These are phyloP conservation scores for Tetrahymena malaccensis DNA, from an alignment of 73 alveolate species.

Conservation along the genomic window DNA sequence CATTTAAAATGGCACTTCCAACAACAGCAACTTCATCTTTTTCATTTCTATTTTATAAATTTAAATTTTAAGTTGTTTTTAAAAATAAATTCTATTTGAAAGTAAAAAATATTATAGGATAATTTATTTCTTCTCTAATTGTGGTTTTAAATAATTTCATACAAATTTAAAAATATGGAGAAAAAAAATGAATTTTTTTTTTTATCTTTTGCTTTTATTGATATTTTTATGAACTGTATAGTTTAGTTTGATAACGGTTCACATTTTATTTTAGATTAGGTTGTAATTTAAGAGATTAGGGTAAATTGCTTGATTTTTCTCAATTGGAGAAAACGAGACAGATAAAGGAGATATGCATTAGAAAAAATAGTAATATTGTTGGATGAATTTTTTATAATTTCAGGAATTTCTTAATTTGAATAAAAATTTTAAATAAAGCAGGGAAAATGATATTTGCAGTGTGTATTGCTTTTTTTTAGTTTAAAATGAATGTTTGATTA, in stretches of 20 bases:
- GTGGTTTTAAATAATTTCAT: not conserved
- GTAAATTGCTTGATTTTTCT: not conserved
- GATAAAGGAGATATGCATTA: not conserved
- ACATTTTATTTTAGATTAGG: not conserved
- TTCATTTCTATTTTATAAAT: not conserved
- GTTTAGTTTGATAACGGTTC: too few relatives aligned
- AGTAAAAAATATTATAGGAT: not conserved
- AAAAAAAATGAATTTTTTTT: too few relatives aligned
- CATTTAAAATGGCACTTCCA: not conserved
- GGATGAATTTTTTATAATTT: not conserved
- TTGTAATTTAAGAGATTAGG: not conserved
- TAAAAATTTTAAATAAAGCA: not conserved
- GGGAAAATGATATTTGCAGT: not conserved
- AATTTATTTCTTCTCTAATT: not conserved
- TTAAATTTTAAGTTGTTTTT: not conserved
- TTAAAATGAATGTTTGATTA: too few relatives aligned
- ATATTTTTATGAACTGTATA: too few relatives aligned
- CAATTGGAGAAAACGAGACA: not conserved
- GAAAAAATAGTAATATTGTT: not conserved
- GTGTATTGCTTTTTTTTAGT: not conserved
- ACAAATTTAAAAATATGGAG: not conserved
- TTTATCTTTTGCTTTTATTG: too few relatives aligned
- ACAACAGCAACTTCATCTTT: not conserved
- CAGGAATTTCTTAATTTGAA: not conserved
- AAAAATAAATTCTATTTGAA: not conserved